Evolutionary conservation across 2,329 filamentous ascomycete species (phyloP), one percentile per base, ranked within the genome.

Genomic region (Talaromyces atroroseus): DNA sequence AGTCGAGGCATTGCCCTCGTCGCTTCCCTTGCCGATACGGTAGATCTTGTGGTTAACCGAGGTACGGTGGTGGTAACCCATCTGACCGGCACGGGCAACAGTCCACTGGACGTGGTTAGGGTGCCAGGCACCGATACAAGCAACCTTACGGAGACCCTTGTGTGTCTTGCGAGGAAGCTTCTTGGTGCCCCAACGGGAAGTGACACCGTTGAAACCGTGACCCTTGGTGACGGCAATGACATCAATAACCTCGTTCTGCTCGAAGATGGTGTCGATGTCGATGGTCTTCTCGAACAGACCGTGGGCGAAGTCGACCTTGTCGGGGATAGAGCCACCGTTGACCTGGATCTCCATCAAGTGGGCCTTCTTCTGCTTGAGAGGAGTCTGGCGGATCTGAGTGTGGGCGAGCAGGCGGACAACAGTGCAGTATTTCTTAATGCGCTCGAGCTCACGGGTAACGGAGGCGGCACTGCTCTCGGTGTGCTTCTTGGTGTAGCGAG

Each of bases 351-450:
- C 94, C 94, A 99, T 99, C 70, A 99, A 85, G 81, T 99, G 94
- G 73, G 94, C 92, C 90, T 97, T 99, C 92, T 99, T 99, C 86
- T 99, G 94, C 89, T 96, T 97, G 79, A 99, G 88, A 64, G 94
- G 92, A 62, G 94, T 97, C 88, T 95, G 92, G 86, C 88, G 87
- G 85, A 97, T 92, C 83, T 99, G 94, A 70, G 94, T 96, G 88
- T 99, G 94, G 78, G 94, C 92, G 77, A 99, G 92, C 68, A 99
- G 86, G 79, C 94, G 94, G 83, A 99, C 89, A 78, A 97, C 92
- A 70, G 91, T 94, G 89, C 92, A 96, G 90, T 99, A 99, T 85
- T 97, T 97, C 90, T 96, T 96, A 82, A 99, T 97, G 80, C 94
- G 92, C 88, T 97, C 94, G 75, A 99, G 87, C 81, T 99, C 94